Evolutionary conservation across 164 flowering plant genomes (phyloP), one percentile per base, ranked within the genome.

Genomic region (Tetracentron sinense): DNA sequence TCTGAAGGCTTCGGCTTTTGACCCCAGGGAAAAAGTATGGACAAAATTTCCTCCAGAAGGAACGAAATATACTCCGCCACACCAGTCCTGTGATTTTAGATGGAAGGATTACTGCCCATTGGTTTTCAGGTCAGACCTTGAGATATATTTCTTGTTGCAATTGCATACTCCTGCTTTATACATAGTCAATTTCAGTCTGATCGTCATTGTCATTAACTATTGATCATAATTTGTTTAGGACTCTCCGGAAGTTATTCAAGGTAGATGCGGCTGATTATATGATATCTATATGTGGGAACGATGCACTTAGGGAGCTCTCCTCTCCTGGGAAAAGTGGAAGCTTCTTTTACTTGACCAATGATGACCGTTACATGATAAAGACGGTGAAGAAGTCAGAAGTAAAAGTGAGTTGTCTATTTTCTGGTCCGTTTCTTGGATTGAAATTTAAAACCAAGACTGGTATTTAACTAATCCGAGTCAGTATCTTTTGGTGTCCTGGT

Each of bases 281-380:
- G 99, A 15, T 94, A 58, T 91, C 99, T 0, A 81, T 94, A 47
- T 91, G 97, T 70, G 99, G 97, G 10, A 83, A 83, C 61, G 96
- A 91, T 72, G 99, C 97, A 20, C 96, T 94, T 52, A 74, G 95
- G 42, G 99, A 94, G 78, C 87, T 91, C 33, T 89, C 96, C 7
- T 91, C 99, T 30, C 96, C 97, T 12, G 99, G 99, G n/a, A 94
- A 94, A 69, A 89, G 97, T 75, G 97, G 97, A 62, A 91, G 92
- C 76, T 86, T 91, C 77, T 91, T 91, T 65, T 91, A 91, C 79
- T 69, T 91, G 59, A 89, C 96, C 23, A 65, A 85, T 62, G 97
- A 91, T 77, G 97, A 90, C 52, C 77, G 79, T 23, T 91, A 89
- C 75, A 87, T 88, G 90, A 88, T 91, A 42, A 88, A 90, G 75